phyloP scores from a whole-genome alignment of 805 yeast genomes.

The Ogataea neopini region DNA sequence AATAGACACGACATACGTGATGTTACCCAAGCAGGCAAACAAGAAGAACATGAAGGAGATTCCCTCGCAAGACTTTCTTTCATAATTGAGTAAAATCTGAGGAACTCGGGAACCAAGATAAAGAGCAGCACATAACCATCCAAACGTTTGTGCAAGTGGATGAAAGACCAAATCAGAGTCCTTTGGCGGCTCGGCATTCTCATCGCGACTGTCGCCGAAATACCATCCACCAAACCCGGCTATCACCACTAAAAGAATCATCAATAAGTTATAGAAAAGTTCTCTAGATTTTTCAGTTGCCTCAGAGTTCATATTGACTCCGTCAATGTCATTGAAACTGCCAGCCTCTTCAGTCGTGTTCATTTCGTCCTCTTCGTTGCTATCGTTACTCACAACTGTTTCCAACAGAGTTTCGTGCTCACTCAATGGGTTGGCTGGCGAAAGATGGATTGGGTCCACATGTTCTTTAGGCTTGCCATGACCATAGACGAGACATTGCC shows the following conservation, averaged over 20 bases:
- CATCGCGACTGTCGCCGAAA: slow-evolving; percentile 43
- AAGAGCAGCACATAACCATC: slow-evolving; percentile 73
- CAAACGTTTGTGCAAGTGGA: slow-evolving; percentile 82
- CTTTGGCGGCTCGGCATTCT: slow-evolving; percentile 35
- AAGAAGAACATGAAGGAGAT: slow-evolving; percentile 90
- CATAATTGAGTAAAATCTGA: slow-evolving; percentile 80
- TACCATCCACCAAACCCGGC: slow-evolving; percentile 92
- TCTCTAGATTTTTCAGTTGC: slow-evolving; percentile 25
- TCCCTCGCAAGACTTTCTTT: slow-evolving; percentile 92
- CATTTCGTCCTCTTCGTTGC: slow-evolving; percentile 31
- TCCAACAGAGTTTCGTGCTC: slow-evolving; percentile 65
- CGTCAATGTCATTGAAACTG: slow-evolving; percentile 36
- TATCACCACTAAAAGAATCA: slow-evolving; percentile 65
- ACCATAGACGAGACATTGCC: slow-evolving; percentile 84
- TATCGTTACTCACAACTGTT: slow-evolving; percentile 51
- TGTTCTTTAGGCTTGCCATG: slow-evolving; percentile 45
- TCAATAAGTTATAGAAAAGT: slow-evolving; percentile 40
- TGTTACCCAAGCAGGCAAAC: slow-evolving; percentile 92
- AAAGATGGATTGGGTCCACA: slow-evolving; percentile 75
- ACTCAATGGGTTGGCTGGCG: slow-evolving; percentile 84
- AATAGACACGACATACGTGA: slow-evolving; percentile 86
- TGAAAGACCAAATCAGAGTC: slow-evolving; percentile 58
- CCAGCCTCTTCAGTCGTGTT: slow-evolving; percentile 25
- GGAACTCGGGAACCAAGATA: slow-evolving; percentile 91
- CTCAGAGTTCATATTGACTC: slow-evolving; percentile 24